Evolutionary conservation across 2,329 filamentous ascomycete species (phyloP), one percentile per base, ranked within the genome.

Genomic region (Pyrenochaeta sp.): DNA sequence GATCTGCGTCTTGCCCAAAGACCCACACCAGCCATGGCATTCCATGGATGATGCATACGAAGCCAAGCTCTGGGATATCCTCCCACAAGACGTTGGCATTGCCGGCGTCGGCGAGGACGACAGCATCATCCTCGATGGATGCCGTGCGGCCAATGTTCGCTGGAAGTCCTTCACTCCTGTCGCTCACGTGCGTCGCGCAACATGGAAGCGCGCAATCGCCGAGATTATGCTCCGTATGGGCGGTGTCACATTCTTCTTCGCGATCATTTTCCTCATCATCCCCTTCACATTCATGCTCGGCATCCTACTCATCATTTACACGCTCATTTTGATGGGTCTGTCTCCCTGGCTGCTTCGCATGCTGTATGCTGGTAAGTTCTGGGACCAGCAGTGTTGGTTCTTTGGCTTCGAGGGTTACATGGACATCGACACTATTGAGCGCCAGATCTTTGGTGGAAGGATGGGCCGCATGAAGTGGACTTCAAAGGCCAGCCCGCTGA

Each of bases 41-140:
- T 55, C 67, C 2, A 71, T 74, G 37, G 57, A 68, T 6, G 77
- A 80, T 41, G 58, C 58, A 3, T 79, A 70, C 60, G 54, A 63
- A 5, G 59, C 63, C 6, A 69, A 69, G n/a, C 68, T 79, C 1
- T 76, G 75, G 71, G 74, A 78, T 32, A 74, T 79, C 17, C 56
- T 73, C 5, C 76, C 77, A 0, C 53, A 57, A 19, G 61, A 51
- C 0, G 70, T 67, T 38, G 72, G 74, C 31, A 67, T 78, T 7
- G 68, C 71, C 2, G 74, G 73, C 6, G 62, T 66, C 2, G 72
- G 68, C 3, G 56, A 67, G n/a, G 63, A 73, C 21, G 71, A 77
- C 37, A 77, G 71, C 4, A 66, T 78, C 14, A 71, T 76, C 17
- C 51, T 79, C 3, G 74, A 74, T 38, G 73, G 72, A n/a, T 67